Base-by-base conservation (phyloP, 1,284 basidiomycete species). In the Ustilago vetiveriae region DNA sequence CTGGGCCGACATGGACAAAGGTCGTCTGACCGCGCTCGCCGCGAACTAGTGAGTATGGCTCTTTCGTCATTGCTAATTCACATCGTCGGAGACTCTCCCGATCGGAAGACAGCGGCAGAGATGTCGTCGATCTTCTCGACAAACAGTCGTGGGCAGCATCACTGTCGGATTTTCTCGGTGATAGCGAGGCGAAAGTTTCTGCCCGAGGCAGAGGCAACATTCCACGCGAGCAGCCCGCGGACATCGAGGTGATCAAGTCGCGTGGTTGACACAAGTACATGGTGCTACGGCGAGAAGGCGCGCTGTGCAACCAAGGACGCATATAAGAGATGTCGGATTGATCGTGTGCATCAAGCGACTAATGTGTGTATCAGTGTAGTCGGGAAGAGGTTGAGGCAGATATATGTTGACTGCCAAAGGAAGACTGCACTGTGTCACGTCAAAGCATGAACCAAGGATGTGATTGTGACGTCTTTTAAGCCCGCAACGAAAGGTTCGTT, bases 181-280 rank as follows among this genome's bases (percentile, higher is more conserved):
- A n/a, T 6, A 21, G 41, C 0, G 14, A 5, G 3, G 35, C 41
- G 26, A 36, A 38, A 8, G 26, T 11, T 26, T 44, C 59, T 19
- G 22, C 8, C 14, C 21, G 39, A 14, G 37, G 29, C 19, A 53
- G 17, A 13, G 44, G 44, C 11, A 41, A 26, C 3, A 54, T 21
- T 14, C 36, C 39, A 26, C 54, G 44, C 16, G 54, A 65, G 9
- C 54, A 65, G 30, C 49, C 62, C 17, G 49, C 32, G 6, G 49
- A 45, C 46, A 57, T 49, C 6, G 60, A 48, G 10, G 23, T 17
- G 36, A 50, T 49, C 32, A 65, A 13, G 22, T 58, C 62, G 22
- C 49, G 54, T 3, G 49, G 50, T 33, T 57, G 54, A 3, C 54
- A 53, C 17, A 57, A 24, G 32, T 65, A 65, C 62, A 65, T 65